Evolutionary conservation across 768 basidiomycete genomes (phyloP), one percentile per base, ranked within the genome.

Genomic region (Serendipita sp.): DNA sequence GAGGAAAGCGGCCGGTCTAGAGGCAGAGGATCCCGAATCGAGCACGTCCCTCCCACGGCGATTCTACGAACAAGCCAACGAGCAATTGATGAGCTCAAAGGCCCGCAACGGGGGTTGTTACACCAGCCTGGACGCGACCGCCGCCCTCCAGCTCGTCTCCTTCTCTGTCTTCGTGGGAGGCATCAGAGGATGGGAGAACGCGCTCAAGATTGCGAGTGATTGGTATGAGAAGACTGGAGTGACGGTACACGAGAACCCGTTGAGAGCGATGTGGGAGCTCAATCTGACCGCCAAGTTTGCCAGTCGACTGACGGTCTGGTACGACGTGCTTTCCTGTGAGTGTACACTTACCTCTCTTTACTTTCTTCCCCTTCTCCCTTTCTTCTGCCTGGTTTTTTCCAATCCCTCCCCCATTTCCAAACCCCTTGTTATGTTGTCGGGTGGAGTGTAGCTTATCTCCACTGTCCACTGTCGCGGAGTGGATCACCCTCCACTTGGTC

Each of bases 221-320:
- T 91, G 90, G 90, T 75, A 91, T 52, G 76, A 74, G 52, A 81
- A 85, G 70, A 85, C 81, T 2, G 82, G 84, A 34, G 76, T 91
- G 44, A 77, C 79, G 44, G 74, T 74, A 37, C 80, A 83, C 69
- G 84, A 86, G 66, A 83, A 88, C 70, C 84, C 86, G 1, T 81
- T 81, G 69, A 67, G 80, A 55, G 76, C 77, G 58, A 77, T 87
- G 70, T 74, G 80, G 62, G 77, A 73, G 66, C 80, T 89, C 80
- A 75, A 76, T 55, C 71, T 75, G 40, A 73, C 77, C 3, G 79
- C 77, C 5, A 81, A 83, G 68, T 75, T 84, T 68, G 80, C 83
- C 88, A 88, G 72, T 78, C 80, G 44, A 84, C 82, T 3, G 79
- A 90, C 77, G 89, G 87, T 78, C 8, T 62, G 45, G n/a, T 37